phyloP scores from a whole-genome alignment of 345 rosid genomes.

The Fremontodendron californicum region DNA sequence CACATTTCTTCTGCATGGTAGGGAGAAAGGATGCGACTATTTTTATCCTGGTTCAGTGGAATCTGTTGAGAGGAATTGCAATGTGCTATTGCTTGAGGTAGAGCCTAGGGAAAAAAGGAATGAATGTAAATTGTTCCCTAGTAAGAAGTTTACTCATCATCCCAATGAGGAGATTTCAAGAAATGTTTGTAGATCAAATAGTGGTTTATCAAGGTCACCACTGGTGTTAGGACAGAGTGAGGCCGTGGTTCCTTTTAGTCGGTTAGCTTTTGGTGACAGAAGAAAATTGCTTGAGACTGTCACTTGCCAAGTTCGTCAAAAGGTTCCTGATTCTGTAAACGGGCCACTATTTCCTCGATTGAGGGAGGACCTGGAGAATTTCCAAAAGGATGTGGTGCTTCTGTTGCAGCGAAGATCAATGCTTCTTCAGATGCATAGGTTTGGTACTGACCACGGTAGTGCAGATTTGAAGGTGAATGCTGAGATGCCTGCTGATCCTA shows the following conservation, averaged over 20 bases:
- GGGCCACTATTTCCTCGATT: slow-evolving; percentile 50
- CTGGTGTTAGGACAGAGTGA: slow-evolving; percentile 29
- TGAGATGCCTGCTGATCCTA: slow-evolving; percentile 37
- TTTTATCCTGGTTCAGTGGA: slow-evolving; percentile 64
- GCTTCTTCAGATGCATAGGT: slow-evolving; percentile 47
- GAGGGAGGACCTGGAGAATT: slow-evolving; percentile 45
- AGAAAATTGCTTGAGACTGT: slow-evolving; percentile 69
- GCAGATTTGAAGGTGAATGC: slow-evolving; percentile 38
- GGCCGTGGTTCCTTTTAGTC: slow-evolving; percentile 47
- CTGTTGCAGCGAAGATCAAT: slow-evolving; percentile 56
- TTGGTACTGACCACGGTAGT: slow-evolving; percentile 32
- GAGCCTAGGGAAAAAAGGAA: slow-evolving; percentile 41
- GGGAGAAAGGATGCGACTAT: slow-evolving; percentile 46
- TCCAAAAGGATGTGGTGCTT: slow-evolving; percentile 35
- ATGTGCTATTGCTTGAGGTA: slow-evolving; percentile 71
- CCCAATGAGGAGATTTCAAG: slow-evolving; percentile 31
- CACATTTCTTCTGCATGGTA: slow-evolving; percentile 63
- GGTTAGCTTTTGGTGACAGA: slow-evolving; percentile 58
- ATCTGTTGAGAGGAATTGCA: slow-evolving; percentile 53
- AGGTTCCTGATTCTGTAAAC: slow-evolving; percentile 34
- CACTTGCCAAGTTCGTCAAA: slow-evolving; percentile 41
- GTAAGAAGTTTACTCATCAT: slow-evolving; percentile 37
- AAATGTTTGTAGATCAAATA: slow-evolving; percentile 38
- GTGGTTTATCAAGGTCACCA: slow-evolving; percentile 33
- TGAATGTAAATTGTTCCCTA: slow-evolving; percentile 26